phyloP scores from a whole-genome alignment of 2,329 filamentous ascomycete genomes.

The Exophiala lecanii-corni region DNA sequence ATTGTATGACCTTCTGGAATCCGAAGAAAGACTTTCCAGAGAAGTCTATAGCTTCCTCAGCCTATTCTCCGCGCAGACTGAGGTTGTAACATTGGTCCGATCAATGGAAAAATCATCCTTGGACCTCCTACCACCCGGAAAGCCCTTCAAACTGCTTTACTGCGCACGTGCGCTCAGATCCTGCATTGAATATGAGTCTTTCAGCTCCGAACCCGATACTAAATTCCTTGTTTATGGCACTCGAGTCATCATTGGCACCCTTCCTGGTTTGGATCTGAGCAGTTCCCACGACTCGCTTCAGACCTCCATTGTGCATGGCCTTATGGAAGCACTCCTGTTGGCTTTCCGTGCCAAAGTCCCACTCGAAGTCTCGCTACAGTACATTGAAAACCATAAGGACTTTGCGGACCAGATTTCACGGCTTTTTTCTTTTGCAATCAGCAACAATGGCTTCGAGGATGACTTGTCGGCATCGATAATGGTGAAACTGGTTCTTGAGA shows the following conservation, averaged over 20 bases:
- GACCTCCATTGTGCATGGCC: constrained; percentile 47
- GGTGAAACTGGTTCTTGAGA: constrained; percentile 35
- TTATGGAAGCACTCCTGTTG: constrained; percentile 55
- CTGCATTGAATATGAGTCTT: constrained; percentile 50
- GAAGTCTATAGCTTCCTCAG: constrained; percentile 69
- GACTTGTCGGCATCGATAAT: constrained; percentile 13
- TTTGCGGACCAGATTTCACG: constrained; percentile 19
- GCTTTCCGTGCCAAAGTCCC: constrained; percentile 50
- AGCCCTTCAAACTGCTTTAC: constrained; percentile 71
- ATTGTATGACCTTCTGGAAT: constrained; percentile 73
- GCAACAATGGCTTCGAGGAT: constrained; percentile 1
- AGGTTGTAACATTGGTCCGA: constrained; percentile 57
- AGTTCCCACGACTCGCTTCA: constrained; percentile 43
- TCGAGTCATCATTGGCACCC: constrained; percentile 54
- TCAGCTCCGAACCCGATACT: constrained; percentile 34
- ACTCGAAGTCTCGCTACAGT: constrained; percentile 27
- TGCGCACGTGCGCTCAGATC: constrained; percentile 63
- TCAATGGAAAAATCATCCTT: constrained; percentile 49
- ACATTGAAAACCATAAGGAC: constrained; percentile 30
- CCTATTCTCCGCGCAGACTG: constrained; percentile 64
- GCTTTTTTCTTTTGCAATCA: constrained; percentile 19
- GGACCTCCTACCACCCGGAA: constrained; percentile 63
- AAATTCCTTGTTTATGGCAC: constrained; percentile 43
- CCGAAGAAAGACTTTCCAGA: constrained; percentile 64
- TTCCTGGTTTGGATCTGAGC: constrained; percentile 55